Percentiles rank a stretch among this genome's conserved stretches.
These are phyloP conservation scores for Cicer judaicum DNA, from an alignment of 306 rosid species.

Conservation along the genomic window DNA sequence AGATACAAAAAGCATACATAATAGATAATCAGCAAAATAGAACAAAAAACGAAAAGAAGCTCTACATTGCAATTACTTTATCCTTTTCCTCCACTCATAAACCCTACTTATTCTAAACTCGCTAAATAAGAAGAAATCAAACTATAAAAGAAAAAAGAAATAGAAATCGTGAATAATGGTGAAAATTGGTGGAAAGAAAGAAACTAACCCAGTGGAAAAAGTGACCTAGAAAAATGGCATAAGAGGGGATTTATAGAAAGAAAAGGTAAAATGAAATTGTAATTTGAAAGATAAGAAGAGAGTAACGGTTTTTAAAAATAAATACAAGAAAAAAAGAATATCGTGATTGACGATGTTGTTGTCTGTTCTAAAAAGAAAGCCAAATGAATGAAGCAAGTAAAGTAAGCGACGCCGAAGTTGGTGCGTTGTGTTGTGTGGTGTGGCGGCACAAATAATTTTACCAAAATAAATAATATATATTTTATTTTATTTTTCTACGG, in stretches of 20 bases:
- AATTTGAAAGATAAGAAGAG: neutral
- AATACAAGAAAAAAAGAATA: too few relatives aligned
- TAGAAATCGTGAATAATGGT: neutral
- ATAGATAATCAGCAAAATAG: neutral
- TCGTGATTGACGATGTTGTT: slow-evolving; percentile 1
- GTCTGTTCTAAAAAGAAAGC: neutral
- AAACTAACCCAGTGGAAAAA: slow-evolving; percentile 55
- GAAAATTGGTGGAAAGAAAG: slow-evolving; percentile 4
- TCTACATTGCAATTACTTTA: slow-evolving; percentile 25
- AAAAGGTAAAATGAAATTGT: neutral
- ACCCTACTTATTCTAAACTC: slow-evolving; percentile 19
- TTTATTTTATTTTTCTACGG: too few relatives aligned
- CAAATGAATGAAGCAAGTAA: neutral
- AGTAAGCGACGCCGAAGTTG: slow-evolving; percentile 4
- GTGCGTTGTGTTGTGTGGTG: neutral
- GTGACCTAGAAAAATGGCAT: slow-evolving; percentile 42
- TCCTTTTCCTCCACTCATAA: neutral
- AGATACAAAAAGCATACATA: neutral
- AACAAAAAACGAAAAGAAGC: neutral
- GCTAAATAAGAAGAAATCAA: neutral
- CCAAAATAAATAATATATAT: too few relatives aligned
- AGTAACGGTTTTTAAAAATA: neutral
- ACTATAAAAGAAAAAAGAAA: neutral
- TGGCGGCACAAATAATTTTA: too few relatives aligned
- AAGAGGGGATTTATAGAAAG: neutral